Percentiles rank a stretch among this genome's conserved stretches.
phyloP scores from a whole-genome alignment of 2,329 filamentous ascomycete species.

The Davidsoniella neocaledoniae region DNA sequence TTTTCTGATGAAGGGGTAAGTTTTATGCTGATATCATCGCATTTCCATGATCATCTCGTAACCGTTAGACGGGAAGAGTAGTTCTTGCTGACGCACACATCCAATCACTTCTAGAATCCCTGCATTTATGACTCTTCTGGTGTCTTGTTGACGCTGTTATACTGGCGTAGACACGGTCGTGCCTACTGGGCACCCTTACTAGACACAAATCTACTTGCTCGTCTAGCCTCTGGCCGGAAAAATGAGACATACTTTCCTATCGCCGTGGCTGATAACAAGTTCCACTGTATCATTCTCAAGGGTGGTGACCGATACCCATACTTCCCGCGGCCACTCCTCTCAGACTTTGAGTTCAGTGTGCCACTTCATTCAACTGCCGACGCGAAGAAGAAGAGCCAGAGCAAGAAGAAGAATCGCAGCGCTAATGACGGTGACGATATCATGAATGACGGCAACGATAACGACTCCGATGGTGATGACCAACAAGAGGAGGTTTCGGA shows the following conservation, averaged over 20 bases:
- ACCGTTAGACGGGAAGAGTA: too few relatives aligned
- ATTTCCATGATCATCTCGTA: too few relatives aligned
- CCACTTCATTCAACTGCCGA: conserved; percentile 37
- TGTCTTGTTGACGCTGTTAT: conserved; percentile 69
- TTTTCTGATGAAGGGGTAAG: conserved; percentile 80
- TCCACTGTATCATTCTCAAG: conserved; percentile 98
- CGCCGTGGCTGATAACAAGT: conserved; percentile 76
- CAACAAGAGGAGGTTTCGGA: conserved; percentile 25
- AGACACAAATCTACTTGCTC: conserved; percentile 70
- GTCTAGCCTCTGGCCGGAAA: conserved; percentile 70
- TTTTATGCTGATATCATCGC: conserved; percentile 13
- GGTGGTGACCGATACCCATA: conserved; percentile 85
- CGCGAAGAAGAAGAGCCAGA: conserved; percentile 14
- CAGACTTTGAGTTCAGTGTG: conserved; percentile 83
- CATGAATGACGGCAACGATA: conserved; percentile 17
- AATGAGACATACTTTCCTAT: conserved; percentile 89
- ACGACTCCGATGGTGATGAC: conserved; percentile 21
- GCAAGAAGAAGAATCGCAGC: conserved; percentile 19
- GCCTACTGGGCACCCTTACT: conserved; percentile 85
- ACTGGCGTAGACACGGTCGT: conserved; percentile 75
- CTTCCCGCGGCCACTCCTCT: conserved; percentile 76
- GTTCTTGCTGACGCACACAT: conserved; percentile 4
- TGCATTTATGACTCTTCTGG: conserved; percentile 93
- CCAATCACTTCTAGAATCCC: conserved; percentile 45
- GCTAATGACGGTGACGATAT: conserved; percentile 19